Evolutionary conservation across 2,329 filamentous ascomycete genomes (phyloP).

Genomic region (Laburnicola sp.): DNA sequence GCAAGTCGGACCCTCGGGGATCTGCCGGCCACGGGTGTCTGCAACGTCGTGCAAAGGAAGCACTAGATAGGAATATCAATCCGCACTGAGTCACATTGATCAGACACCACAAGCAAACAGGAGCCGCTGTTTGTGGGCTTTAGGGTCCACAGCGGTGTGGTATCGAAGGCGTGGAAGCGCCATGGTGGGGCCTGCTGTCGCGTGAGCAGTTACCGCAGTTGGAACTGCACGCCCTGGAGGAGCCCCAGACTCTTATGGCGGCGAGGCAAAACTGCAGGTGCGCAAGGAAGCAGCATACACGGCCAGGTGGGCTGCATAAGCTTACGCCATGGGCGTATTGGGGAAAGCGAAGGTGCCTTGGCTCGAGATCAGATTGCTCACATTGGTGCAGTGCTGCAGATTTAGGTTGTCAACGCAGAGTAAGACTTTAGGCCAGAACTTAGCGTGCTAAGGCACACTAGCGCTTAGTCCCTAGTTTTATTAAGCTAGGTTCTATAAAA

Average conservation of each 20-base stretch:
- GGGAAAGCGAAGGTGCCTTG: not conserved
- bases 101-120: not conserved
- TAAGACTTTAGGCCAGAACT: too few relatives aligned
- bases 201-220: constrained; percentile 28
- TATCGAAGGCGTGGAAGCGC: not conserved
- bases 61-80: too few relatives aligned
- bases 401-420: too few relatives aligned
- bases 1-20: too few relatives aligned
- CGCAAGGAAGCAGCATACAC: not conserved
- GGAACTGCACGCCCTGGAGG: not conserved
- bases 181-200: constrained; percentile 19
- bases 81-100: not conserved
- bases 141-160: constrained; percentile 31
- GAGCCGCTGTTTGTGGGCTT: constrained; percentile 16
- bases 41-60: too few relatives aligned
- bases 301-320: not conserved
- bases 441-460: too few relatives aligned
- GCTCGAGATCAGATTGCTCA: not conserved
- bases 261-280: too few relatives aligned
- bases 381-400: too few relatives aligned
- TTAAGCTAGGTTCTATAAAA: too few relatives aligned
- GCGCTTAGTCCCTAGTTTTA: too few relatives aligned
- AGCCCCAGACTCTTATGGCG: too few relatives aligned
- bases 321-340: not conserved
- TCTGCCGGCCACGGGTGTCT: too few relatives aligned